phyloP scores from a whole-genome alignment of 1,284 basidiomycete genomes.

The Ganoderma meredithae region DNA sequence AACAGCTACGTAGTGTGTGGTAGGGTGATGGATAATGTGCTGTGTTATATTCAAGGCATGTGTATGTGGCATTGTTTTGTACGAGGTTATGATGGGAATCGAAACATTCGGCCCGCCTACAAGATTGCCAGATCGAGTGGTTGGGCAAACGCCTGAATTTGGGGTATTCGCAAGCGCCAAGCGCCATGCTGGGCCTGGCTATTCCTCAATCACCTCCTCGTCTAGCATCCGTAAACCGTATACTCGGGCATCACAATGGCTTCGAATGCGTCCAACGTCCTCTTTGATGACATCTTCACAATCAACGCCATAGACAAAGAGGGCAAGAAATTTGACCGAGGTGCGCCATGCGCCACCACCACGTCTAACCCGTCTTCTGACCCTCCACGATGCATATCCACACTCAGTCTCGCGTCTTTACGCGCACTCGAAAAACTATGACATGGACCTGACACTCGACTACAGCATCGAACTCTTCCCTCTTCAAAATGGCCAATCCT shows the following conservation, averaged over 20 bases:
- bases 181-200: neutral
- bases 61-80: no score
- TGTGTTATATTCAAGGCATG: no score
- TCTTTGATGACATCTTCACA: constrained; percentile 92
- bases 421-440: constrained; percentile 85
- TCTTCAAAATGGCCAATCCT: constrained; percentile 71
- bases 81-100: no score
- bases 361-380: neutral
- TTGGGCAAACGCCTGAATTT: constrained; percentile 4
- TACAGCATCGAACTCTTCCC: constrained; percentile 91
- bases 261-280: constrained; percentile 71
- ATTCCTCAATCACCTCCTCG: neutral
- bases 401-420: constrained; percentile 83
- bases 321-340: constrained; percentile 97
- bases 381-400: neutral
- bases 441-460: constrained; percentile 91
- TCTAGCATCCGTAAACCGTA: neutral
- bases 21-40: neutral
- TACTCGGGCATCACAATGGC: constrained; percentile 54
- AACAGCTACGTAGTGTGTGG: constrained; percentile 24
- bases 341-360: constrained; percentile 52
- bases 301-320: constrained; percentile 88
- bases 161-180: no score
- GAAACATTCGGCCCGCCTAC: neutral
- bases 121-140: constrained; percentile 14